Evolutionary conservation across 441 rosid species (phyloP), one percentile per base, ranked within the genome.

Genomic region (Jatropha podagrica): DNA sequence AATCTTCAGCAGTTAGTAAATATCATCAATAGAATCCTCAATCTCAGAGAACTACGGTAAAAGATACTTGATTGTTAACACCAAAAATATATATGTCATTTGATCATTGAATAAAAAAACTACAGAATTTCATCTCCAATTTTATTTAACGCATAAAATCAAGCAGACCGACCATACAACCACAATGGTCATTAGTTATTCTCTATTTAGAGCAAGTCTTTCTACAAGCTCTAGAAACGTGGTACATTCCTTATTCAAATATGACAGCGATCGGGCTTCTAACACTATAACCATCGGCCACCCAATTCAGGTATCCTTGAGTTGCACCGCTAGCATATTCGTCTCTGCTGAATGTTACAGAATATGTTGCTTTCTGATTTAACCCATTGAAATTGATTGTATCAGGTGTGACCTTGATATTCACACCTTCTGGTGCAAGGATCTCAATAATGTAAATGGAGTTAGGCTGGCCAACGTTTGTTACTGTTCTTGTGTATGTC

Each of bases 401-500:
- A 2, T 17, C 6, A 6, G 92, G 90, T 9, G n/a, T 69, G 7
- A 84, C 88, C 44, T 15, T 73, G 56, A 88, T 76, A 23, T 72
- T 14, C 4, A 84, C 87, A 6, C 88, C 89, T 48, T 26, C 32
- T 17, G 87, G 90, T 8, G 76, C 54, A 17, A 27, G 37, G 14
- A 80, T 51, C 27, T 48, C 8, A 32, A 56, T 42, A 1, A 1
- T 40, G 68, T 88, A 89, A 0, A 69, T 4, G 0, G 86, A 81
- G 0, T 81, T 26, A 8, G 85, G 75, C 7, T 41, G 42, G 0
- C 91, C 87, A 27, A 86, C 88, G 20, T 86, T 84, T 38, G 87
- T 90, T 37, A 85, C 83, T 5, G 86, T 82, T 74, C 90, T 88
- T 7, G 80, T 82, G 79, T 80, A 84, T 15, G 84, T 83, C 76